Percentiles rank a stretch among this genome's conserved stretches.
phyloP scores from a whole-genome alignment of 495 filamentous ascomycete genomes.

The Pyrenula aspistea region DNA sequence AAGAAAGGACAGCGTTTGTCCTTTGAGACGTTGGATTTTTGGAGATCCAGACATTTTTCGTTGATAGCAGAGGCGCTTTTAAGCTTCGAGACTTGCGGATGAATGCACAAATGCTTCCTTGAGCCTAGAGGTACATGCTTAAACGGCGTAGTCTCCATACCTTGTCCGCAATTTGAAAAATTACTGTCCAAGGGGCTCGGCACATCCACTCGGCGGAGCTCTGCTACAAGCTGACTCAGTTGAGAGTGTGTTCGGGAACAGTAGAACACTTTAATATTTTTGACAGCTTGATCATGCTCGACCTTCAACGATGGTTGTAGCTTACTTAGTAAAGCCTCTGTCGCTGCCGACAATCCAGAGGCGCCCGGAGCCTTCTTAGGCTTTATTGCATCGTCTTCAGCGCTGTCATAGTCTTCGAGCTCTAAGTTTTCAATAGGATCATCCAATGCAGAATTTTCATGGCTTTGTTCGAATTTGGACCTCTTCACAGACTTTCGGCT shows the following conservation, averaged over 20 bases:
- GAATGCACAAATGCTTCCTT: constrained; percentile 87
- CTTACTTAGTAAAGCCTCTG: constrained; percentile 24
- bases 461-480: background rate
- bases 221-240: constrained; percentile 83
- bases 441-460: background rate
- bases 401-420: constrained; percentile 72
- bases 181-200: constrained; percentile 33
- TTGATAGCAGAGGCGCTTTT: constrained; percentile 76
- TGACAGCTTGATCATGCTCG: constrained; percentile 37
- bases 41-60: constrained; percentile 84
- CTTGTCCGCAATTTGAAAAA: no score
- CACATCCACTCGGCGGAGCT: constrained; percentile 70
- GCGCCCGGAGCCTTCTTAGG: constrained; percentile 7
- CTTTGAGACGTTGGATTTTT: constrained; percentile 56
- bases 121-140: constrained; percentile 87
- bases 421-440: constrained; percentile 31
- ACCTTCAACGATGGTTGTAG: constrained; percentile 26
- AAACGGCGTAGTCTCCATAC: constrained; percentile 23
- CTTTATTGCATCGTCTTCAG: constrained; percentile 28
- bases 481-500: background rate
- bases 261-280: constrained; percentile 74
- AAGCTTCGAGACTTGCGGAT: constrained; percentile 62
- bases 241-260: constrained; percentile 95
- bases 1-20: constrained; percentile 67
- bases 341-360: constrained; percentile 30